A percentile compares a stretch with the other conserved stretches of the same genome.
phyloP scores from a whole-genome alignment of 176 grass and related monocot species.

The Bonia amplexicaulis region DNA sequence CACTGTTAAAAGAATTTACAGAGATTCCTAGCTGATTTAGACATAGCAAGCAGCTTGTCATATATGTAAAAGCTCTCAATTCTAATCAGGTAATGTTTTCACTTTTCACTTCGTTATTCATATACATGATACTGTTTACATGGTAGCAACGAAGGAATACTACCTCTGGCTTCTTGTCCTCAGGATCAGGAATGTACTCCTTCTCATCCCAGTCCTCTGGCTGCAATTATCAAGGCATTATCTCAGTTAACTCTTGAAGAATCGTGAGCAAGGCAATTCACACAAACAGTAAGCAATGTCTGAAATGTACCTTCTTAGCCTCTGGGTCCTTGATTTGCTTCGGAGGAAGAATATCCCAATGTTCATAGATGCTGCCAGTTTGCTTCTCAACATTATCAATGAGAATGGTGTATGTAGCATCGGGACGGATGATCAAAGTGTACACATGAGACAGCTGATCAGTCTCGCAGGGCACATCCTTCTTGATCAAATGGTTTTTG shows the following conservation, averaged over 20 bases:
- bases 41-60: neutral
- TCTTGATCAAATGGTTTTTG: constrained; percentile 88
- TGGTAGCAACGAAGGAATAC: neutral
- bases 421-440: constrained; percentile 71
- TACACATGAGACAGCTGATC: constrained; percentile 86
- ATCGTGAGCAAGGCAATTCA: neutral
- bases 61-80: neutral
- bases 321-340: constrained; percentile 81
- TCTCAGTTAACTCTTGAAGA: neutral
- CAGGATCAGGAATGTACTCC: constrained; percentile 83
- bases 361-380: constrained; percentile 68
- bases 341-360: constrained; percentile 87
- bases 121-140: neutral
- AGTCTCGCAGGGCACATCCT: constrained; percentile 85
- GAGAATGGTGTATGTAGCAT: constrained; percentile 85
- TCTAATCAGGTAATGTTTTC: neutral
- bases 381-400: constrained; percentile 85
- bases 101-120: neutral
- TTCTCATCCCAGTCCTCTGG: constrained; percentile 97
- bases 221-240: constrained; percentile 32
- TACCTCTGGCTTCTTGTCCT: constrained; percentile 96
- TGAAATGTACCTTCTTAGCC: constrained; percentile 57
- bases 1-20: neutral
- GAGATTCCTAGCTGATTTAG: neutral
- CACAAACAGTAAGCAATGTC: neutral